Percentiles rank a stretch among this genome's conserved stretches.
Evolutionary conservation across 805 yeast genomes (phyloP).

Genomic region (Lachancea mirantina): DNA sequence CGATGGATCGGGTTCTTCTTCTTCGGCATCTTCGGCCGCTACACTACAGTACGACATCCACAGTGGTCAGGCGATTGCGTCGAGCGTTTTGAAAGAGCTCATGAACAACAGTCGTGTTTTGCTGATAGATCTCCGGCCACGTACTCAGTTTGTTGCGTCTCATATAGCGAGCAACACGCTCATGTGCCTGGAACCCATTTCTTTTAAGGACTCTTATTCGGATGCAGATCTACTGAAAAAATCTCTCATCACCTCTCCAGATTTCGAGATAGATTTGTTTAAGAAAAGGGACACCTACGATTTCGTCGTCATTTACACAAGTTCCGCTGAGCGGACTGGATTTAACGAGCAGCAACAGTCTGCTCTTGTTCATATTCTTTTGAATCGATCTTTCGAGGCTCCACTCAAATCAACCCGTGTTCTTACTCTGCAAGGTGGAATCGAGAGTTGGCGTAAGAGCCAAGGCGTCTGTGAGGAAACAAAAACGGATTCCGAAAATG

Average conservation of each 20-base stretch:
- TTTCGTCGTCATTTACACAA: conserved; percentile 51
- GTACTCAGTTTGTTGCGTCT: conserved; percentile 49
- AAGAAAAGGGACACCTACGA: conserved; percentile 48
- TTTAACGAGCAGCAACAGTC: conserved; percentile 19
- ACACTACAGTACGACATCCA: too few species aligned
- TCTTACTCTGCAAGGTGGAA: conserved; percentile 20
- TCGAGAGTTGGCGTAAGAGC: conserved; percentile 20
- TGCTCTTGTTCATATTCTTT: conserved; percentile 18
- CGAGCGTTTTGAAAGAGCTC: conserved; percentile 13
- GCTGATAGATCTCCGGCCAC: conserved; percentile 65
- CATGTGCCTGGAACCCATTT: conserved; percentile 70
- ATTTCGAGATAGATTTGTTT: conserved; percentile 49
- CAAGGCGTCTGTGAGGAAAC: conserved; percentile 12
- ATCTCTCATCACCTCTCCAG: conserved; percentile 51
- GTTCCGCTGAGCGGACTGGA: conserved; percentile 14
- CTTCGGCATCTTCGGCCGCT: conserved; percentile 1
- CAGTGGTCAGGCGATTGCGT: conserved; percentile 6
- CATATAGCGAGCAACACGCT: conserved; percentile 57
- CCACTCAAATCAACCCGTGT: conserved; percentile 18
- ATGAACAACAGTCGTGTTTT: conserved; percentile 32
- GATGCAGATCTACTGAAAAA: conserved; percentile 63
- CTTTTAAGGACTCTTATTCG: conserved; percentile 42
- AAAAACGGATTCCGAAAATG: conserved; percentile 1
- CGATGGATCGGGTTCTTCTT: neutral
- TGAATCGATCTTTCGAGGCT: conserved; percentile 25